These are phyloP conservation scores for Wilcoxina mikolae DNA, from an alignment of 495 filamentous ascomycete species.

Conservation along the genomic window DNA sequence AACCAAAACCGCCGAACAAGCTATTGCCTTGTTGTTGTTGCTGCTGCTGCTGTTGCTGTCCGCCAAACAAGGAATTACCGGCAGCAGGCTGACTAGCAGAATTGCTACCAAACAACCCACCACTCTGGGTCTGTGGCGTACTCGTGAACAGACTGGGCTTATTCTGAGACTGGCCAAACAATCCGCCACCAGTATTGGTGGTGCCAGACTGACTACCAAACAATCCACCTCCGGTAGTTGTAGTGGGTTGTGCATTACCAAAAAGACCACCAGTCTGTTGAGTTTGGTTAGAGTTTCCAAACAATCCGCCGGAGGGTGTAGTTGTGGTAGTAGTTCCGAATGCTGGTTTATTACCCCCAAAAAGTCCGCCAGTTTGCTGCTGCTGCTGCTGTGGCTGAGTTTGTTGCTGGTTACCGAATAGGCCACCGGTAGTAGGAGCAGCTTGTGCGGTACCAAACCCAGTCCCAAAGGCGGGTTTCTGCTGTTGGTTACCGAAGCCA, in stretches of 20 bases:
- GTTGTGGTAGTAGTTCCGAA: constrained; percentile 27
- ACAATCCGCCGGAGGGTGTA: constrained; percentile 31
- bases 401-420: constrained; percentile 34
- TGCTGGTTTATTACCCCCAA: constrained; percentile 38
- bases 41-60: constrained; percentile 37
- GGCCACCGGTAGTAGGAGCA: constrained; percentile 32
- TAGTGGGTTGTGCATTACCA: constrained; percentile 31
- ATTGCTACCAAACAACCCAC: constrained; percentile 36
- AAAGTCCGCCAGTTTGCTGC: constrained; percentile 46
- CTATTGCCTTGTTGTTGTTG: constrained; percentile 27
- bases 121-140: constrained; percentile 23
- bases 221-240: constrained; percentile 30
- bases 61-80: constrained; percentile 33
- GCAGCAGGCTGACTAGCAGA: constrained; percentile 30
- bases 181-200: constrained; percentile 31
- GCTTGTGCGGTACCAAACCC: constrained; percentile 31
- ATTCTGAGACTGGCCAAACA: constrained; percentile 37
- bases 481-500: constrained; percentile 28
- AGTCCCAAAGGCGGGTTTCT: constrained; percentile 30
- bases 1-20: constrained; percentile 16
- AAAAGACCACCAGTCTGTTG: constrained; percentile 43
- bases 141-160: constrained; percentile 36
- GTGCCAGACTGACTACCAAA: constrained; percentile 32
- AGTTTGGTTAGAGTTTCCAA: constrained; percentile 19
- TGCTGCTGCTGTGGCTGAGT: constrained; percentile 36